Base-by-base conservation (phyloP, 2,329 filamentous ascomycete species). In the Monosporascus sp. region DNA sequence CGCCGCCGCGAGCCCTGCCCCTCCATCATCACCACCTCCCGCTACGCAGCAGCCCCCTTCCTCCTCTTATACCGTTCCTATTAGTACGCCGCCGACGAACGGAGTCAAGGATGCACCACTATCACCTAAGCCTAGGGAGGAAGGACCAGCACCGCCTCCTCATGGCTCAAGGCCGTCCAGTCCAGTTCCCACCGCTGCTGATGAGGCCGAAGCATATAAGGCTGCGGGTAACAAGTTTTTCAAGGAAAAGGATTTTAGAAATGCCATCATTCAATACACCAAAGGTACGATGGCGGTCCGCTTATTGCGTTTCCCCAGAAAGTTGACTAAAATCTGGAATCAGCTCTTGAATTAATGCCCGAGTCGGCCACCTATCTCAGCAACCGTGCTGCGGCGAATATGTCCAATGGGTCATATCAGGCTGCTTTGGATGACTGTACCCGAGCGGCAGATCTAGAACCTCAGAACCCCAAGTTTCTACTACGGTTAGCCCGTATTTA, bases 181-280 rank as follows among this genome's bases (percentile, higher is more conserved):
- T 67, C 83, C 82, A 44, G 73, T 75, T 48, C 74, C 77, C 45
- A 77, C 73, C 37, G 70, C 77, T 24, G 71, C 74, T 43, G 88
- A 93, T 51, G 90, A 97, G 67, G 90, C 93, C 25, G 94, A 99
- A 74, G 80, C 84, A 14, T 96, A 87, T 81, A 99, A 99, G 78
- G 83, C 89, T 63, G 84, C 89, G 2, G 94, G 94, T 54, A 99
- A 99, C 76, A 94, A 94, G 66, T 93, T 90, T 67, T 99, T 97
- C 82, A 97, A 97, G 77, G 89, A 92, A 58, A 90, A 88, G 68
- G 89, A 97, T 66, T 99, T 93, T 70, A 75, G 79, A 55, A 87
- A 88, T 67, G 93, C 94, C 24, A 92, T 97, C 68, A 82, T 89
- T 61, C 90, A 97, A 71, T 99, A 97, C 71, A 90, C 89, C 62